Conservation (phyloP, 2,329 filamentous ascomycete species). For the Penicillium sp. region DNA sequence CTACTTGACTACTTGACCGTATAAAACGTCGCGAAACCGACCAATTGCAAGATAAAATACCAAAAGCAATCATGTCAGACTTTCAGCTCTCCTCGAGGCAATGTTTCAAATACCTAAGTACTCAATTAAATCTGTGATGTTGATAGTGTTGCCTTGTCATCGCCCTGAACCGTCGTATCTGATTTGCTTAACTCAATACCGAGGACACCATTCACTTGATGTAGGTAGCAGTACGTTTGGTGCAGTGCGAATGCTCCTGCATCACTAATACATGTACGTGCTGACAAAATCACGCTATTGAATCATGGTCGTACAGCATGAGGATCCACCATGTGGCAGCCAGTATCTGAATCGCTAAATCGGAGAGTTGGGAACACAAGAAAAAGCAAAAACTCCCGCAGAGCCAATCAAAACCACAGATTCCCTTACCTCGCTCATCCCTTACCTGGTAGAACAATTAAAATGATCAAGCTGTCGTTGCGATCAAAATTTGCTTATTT, state of each 20-base stretch:
- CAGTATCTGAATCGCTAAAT: not conserved
- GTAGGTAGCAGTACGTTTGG: no score
- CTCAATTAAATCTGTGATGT: no score
- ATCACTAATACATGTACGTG: not conserved
- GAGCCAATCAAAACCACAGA: not conserved
- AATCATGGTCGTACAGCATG: not conserved
- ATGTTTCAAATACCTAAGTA: no score
- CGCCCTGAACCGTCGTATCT: no score
- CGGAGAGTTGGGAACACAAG: not conserved
- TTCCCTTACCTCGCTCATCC: not conserved
- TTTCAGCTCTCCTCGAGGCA: no score
- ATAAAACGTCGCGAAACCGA: no score
- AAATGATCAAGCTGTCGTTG: not conserved
- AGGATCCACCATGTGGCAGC: conserved; percentile 1
- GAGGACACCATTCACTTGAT: no score
- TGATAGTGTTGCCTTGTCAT: no score
- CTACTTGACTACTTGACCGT: no score
- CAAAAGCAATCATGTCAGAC: no score
- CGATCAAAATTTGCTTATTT: not conserved
- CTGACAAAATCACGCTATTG: not conserved
- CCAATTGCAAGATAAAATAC: no score
- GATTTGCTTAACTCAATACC: no score
- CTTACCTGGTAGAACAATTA: not conserved
- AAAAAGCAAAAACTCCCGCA: not conserved
- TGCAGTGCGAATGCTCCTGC: not conserved